A percentile compares a stretch with the other conserved stretches of the same genome.
Evolutionary conservation across 805 yeast species (phyloP).

Genomic region (Metschnikowia baotianmanensis): DNA sequence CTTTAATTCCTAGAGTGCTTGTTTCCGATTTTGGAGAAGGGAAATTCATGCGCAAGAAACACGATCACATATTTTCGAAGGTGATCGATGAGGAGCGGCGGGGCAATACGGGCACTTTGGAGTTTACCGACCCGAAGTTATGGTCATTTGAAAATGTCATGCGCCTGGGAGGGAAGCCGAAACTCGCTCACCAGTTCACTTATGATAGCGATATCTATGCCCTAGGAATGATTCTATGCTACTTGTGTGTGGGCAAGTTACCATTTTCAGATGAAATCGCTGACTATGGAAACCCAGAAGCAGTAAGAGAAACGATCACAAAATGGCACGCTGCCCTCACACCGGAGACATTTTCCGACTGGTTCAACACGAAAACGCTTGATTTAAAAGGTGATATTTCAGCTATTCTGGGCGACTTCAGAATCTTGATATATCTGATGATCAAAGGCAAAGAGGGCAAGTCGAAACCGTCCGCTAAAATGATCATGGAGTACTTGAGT

Average conservation of each 20-base stretch:
- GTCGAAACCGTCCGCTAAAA: slow-evolving; percentile 10
- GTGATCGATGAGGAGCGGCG: slow-evolving; percentile 54
- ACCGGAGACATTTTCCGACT: slow-evolving; percentile 20
- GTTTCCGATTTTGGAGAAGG: slow-evolving; percentile 93
- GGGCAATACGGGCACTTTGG: slow-evolving; percentile 86
- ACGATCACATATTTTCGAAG: not conserved
- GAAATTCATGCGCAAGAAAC: slow-evolving; percentile 58
- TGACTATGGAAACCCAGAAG: slow-evolving; percentile 28
- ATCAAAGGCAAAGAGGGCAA: slow-evolving; percentile 25
- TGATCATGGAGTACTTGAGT: slow-evolving; percentile 22
- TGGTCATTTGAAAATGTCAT: slow-evolving; percentile 33
- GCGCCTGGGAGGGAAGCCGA: slow-evolving; percentile 31
- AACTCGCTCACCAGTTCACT: slow-evolving; percentile 53
- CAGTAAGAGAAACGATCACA: slow-evolving; percentile 25
- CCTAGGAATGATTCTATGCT: slow-evolving; percentile 78
- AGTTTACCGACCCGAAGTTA: slow-evolving; percentile 84
- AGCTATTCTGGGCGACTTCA: slow-evolving; percentile 17
- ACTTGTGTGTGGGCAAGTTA: slow-evolving; percentile 64
- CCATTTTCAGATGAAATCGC: slow-evolving; percentile 45
- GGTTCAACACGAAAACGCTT: slow-evolving; percentile 23
- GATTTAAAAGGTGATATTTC: slow-evolving; percentile 4
- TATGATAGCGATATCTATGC: slow-evolving; percentile 78
- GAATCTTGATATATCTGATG: slow-evolving; percentile 29
- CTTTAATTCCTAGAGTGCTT: slow-evolving; percentile 59
- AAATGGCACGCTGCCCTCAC: slow-evolving; percentile 30